Evolutionary conservation across 331 rosid genomes (phyloP).

Genomic region (Rosa hybrid): DNA sequence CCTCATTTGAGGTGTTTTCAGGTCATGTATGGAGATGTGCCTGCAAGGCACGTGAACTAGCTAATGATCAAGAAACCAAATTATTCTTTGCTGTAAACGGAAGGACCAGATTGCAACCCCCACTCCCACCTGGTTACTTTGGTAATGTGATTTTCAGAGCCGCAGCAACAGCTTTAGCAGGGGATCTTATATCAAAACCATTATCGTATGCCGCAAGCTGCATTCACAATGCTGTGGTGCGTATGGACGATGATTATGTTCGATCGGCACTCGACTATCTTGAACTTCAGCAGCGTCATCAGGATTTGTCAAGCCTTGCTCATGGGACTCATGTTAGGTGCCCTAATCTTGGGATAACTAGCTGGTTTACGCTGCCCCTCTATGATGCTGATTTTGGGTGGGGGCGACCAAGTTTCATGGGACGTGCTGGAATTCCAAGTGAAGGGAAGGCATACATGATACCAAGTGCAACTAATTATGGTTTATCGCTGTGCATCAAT

Average conservation of each 20-base stretch:
- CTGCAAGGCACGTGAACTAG: constrained; percentile 65
- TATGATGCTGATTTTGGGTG: constrained; percentile 83
- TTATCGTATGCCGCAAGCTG: not conserved
- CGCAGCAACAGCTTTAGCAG: constrained; percentile 4
- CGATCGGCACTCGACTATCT: not conserved
- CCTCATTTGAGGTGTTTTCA: constrained; percentile 64
- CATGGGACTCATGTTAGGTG: not conserved
- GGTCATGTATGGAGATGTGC: constrained; percentile 72
- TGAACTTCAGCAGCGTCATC: not conserved
- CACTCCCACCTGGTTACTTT: constrained; percentile 53
- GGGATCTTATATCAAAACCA: constrained; percentile 17
- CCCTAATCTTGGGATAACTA: constrained; percentile 59
- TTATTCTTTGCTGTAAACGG: constrained; percentile 33
- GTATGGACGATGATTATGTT: constrained; percentile 1
- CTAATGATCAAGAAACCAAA: constrained; percentile 57
- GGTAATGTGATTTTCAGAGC: constrained; percentile 16
- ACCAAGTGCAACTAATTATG: constrained; percentile 59
- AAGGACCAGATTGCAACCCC: constrained; percentile 37
- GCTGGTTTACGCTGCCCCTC: constrained; percentile 69
- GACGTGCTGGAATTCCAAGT: constrained; percentile 56
- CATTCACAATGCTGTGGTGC: constrained; percentile 2
- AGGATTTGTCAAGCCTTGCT: not conserved
- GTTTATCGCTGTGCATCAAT: constrained; percentile 56
- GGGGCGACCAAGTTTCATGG: constrained; percentile 80
- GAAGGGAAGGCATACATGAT: constrained; percentile 63